These are phyloP conservation scores for Trapa bicornis DNA, from an alignment of 345 rosid species.

Conservation along the genomic window DNA sequence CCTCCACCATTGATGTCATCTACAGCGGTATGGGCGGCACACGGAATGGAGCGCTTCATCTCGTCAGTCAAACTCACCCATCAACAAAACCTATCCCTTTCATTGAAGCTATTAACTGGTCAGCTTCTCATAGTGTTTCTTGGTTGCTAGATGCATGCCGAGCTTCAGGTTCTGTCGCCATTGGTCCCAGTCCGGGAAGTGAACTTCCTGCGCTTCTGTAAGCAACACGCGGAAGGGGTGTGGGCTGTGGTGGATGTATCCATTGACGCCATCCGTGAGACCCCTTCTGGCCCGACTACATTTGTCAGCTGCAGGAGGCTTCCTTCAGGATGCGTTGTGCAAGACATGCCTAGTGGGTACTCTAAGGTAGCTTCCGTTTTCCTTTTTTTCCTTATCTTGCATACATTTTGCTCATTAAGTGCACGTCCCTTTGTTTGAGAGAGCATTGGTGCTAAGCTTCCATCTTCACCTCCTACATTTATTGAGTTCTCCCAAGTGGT, in stretches of 20 bases:
- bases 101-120: neutral
- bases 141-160: slow-evolving; percentile 32
- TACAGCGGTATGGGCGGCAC: slow-evolving; percentile 89
- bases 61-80: slow-evolving; percentile 28
- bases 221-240: slow-evolving; percentile 28
- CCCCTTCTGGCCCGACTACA: neutral
- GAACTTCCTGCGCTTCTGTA: slow-evolving; percentile 50
- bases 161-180: slow-evolving; percentile 62
- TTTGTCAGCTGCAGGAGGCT: slow-evolving; percentile 36
- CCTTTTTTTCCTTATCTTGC: no score
- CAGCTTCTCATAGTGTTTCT: no score
- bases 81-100: neutral
- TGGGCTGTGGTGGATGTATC: slow-evolving; percentile 69
- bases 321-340: slow-evolving; percentile 78
- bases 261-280: slow-evolving; percentile 11
- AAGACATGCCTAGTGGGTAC: slow-evolving; percentile 35
- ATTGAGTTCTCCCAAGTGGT: slow-evolving; percentile 11
- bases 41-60: slow-evolving; percentile 79
- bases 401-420: no score
- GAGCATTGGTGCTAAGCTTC: no score
- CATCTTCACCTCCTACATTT: slow-evolving; percentile 6
- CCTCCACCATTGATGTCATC: slow-evolving; percentile 66
- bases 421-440: neutral
- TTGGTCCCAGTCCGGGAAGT: slow-evolving; percentile 57
- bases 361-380: slow-evolving; percentile 24